Evolutionary conservation across 139 green algal genomes (phyloP).

Genomic region (Coelastrella sp.): DNA sequence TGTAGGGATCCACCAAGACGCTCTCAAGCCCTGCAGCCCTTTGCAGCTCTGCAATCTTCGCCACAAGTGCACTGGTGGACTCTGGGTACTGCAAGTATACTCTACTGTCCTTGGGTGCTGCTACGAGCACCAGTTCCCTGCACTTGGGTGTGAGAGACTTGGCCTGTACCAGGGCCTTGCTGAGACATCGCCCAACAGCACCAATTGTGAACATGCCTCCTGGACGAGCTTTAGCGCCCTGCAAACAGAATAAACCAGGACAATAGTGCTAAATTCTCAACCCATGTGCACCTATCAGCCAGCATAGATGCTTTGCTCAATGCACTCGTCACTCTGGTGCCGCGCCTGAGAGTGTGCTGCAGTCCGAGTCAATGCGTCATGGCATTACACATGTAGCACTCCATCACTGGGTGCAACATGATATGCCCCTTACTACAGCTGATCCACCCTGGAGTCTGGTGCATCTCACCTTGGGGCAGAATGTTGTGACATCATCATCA

Average conservation of each 20-base stretch:
- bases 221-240: constrained; percentile 49
- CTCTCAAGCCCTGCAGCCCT: constrained; percentile 51
- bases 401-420: too few species aligned
- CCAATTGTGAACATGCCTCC: constrained; percentile 75
- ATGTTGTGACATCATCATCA: constrained; percentile 73
- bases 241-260: not conserved
- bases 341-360: too few species aligned
- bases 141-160: constrained; percentile 58
- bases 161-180: constrained; percentile 69
- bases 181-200: constrained; percentile 83
- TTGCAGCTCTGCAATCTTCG: constrained; percentile 60
- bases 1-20: constrained; percentile 66
- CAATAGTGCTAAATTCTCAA: not conserved
- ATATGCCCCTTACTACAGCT: not conserved
- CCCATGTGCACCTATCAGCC: not conserved
- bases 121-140: constrained; percentile 75
- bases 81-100: constrained; percentile 63
- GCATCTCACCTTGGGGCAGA: constrained; percentile 61
- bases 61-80: constrained; percentile 54
- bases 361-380: too few species aligned
- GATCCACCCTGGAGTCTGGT: not conserved
- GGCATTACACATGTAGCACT: too few species aligned
- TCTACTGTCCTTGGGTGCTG: constrained; percentile 74
- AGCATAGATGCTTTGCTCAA: too few species aligned
- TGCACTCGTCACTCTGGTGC: too few species aligned